Percentiles rank a stretch among this genome's conserved stretches.
phyloP scores from a whole-genome alignment of 148 eudicot genomes.

The Bassia scoparia region DNA sequence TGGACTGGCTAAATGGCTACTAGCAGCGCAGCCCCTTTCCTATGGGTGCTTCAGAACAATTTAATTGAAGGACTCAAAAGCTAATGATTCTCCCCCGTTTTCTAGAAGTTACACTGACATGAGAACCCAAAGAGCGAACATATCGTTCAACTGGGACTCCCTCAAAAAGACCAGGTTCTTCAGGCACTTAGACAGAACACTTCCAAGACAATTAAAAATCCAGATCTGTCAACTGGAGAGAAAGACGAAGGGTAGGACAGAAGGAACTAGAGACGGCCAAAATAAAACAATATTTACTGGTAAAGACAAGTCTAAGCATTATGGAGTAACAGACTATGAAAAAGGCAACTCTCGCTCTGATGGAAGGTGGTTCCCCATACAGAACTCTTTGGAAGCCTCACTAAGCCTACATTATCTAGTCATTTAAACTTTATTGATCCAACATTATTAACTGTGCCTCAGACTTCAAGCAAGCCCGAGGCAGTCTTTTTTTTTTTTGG shows the following conservation, averaged over 20 bases:
- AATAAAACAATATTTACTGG: constrained; percentile 33
- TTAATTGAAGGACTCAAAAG: constrained; percentile 6
- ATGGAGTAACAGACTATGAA: constrained; percentile 31
- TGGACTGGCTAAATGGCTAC: constrained; percentile 41
- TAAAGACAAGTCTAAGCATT: constrained; percentile 37
- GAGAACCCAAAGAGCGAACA: constrained; percentile 26
- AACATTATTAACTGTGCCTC: too few relatives aligned
- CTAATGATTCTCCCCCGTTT: constrained; percentile 22
- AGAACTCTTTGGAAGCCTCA: constrained; percentile 32
- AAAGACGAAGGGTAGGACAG: constrained; percentile 23
- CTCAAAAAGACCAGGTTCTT: constrained; percentile 44
- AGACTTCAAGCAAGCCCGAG: too few relatives aligned
- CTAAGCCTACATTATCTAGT: constrained; percentile 29
- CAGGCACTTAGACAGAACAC: constrained; percentile 34
- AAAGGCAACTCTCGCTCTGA: constrained; percentile 25
- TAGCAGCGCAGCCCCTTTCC: constrained; percentile 38
- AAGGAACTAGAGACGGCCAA: constrained; percentile 33
- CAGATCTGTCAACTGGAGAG: constrained; percentile 37
- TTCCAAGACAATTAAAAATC: constrained; percentile 39
- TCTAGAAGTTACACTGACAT: constrained; percentile 30
- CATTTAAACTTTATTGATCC: neutral
- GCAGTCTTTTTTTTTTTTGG: too few relatives aligned
- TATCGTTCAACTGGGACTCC: constrained; percentile 50
- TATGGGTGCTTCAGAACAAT: constrained; percentile 40
- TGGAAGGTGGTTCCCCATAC: constrained; percentile 36